Percentiles rank a stretch among this genome's conserved stretches.
phyloP scores from a whole-genome alignment of 2,329 filamentous ascomycete species.

The Ilyonectria mors-panacis region DNA sequence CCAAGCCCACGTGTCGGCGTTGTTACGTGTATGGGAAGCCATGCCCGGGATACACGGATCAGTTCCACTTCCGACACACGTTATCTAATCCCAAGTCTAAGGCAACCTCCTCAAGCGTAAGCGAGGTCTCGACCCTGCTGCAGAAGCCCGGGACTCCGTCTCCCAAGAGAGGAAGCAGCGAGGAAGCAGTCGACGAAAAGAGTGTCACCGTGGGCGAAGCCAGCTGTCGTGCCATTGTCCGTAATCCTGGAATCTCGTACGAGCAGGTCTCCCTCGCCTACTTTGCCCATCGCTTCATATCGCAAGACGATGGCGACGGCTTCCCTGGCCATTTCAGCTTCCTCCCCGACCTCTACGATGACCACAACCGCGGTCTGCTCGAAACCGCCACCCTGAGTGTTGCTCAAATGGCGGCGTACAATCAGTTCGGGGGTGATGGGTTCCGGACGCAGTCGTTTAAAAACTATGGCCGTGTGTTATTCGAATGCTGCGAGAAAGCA shows the following conservation, averaged over 20 bases:
- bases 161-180: background rate
- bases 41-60: slow-evolving; percentile 54
- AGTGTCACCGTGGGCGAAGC: background rate
- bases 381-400: slow-evolving; percentile 53
- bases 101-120: background rate
- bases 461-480: slow-evolving; percentile 49
- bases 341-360: slow-evolving; percentile 49
- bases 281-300: slow-evolving; percentile 53
- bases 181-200: no score
- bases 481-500: slow-evolving; percentile 46
- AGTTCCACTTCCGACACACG: slow-evolving; percentile 53
- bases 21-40: slow-evolving; percentile 52
- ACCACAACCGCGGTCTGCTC: slow-evolving; percentile 46
- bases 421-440: slow-evolving; percentile 49
- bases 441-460: slow-evolving; percentile 48
- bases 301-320: slow-evolving; percentile 48
- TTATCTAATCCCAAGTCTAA: background rate
- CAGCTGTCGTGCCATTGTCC: slow-evolving; percentile 21
- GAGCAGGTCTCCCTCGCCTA: slow-evolving; percentile 52
- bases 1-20: slow-evolving; percentile 51
- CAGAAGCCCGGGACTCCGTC: background rate
- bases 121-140: background rate
- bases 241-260: slow-evolving; percentile 34
- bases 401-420: slow-evolving; percentile 53
- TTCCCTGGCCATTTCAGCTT: slow-evolving; percentile 53